A percentile compares a stretch with the other conserved stretches of the same genome.
Conservation (phyloP, 1,284 basidiomycete genomes). For the Naganishia cerealis region DNA sequence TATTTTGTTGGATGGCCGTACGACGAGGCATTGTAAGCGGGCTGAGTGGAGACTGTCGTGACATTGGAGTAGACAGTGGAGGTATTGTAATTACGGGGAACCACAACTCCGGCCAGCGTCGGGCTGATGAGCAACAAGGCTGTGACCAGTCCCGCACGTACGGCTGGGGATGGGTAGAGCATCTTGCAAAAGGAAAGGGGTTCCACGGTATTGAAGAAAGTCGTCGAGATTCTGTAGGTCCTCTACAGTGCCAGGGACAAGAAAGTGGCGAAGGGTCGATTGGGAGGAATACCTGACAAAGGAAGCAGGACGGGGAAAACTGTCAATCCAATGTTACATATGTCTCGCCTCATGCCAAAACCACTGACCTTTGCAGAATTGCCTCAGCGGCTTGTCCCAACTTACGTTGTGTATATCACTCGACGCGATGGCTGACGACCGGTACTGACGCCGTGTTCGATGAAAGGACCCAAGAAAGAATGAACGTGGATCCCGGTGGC, state of each 20-base stretch:
- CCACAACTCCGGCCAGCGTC: not conserved
- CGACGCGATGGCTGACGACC: not conserved
- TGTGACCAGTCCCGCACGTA: not conserved
- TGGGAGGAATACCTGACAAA: not conserved
- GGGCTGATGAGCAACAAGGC: conserved; percentile 1
- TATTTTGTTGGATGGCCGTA: conserved; percentile 13
- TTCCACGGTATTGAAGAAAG: not conserved
- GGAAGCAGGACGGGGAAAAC: not conserved
- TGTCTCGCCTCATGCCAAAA: not conserved
- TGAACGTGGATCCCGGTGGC: not conserved
- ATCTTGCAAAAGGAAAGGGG: not conserved
- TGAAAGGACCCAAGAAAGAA: not conserved
- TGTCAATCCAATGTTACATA: not conserved
- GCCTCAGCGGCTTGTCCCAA: not conserved
- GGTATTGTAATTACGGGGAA: conserved; percentile 6
- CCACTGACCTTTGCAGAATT: not conserved
- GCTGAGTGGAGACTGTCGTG: conserved; percentile 3
- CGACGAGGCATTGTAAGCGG: not conserved
- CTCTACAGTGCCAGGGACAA: not conserved
- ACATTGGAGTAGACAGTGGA: not conserved
- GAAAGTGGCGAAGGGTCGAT: not conserved
- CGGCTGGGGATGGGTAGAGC: not conserved
- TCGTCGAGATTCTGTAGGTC: not conserved
- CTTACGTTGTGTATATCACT: not conserved
- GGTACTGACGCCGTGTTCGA: not conserved